These are phyloP conservation scores for Melampsora occidentalis DNA, from an alignment of 1,284 basidiomycete genomes.

Conservation along the genomic window DNA sequence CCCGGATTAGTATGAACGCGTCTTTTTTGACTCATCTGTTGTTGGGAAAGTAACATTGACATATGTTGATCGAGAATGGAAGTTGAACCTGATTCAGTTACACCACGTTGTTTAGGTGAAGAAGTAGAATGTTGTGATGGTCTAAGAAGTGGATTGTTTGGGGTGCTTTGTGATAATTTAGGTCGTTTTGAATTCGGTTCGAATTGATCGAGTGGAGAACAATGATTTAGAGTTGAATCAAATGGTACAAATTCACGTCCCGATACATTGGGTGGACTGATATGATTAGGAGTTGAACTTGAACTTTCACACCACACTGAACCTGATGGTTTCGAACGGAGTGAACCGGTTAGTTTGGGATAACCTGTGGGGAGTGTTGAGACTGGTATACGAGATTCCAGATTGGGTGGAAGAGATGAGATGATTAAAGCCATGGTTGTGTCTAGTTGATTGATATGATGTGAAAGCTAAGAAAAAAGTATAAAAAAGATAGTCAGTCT, in stretches of 20 bases:
- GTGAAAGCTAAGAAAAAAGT: slow-evolving; percentile 23
- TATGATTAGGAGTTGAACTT: slow-evolving; percentile 4
- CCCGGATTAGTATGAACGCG: too few relatives aligned
- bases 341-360: slow-evolving; percentile 29
- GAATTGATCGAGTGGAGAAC: not conserved
- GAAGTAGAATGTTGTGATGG: too few relatives aligned
- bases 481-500: not conserved
- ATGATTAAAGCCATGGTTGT: slow-evolving; percentile 33
- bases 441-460: slow-evolving; percentile 42
- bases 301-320: slow-evolving; percentile 32
- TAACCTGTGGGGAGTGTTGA: slow-evolving; percentile 33
- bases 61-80: too few relatives aligned
- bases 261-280: slow-evolving; percentile 17
- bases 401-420: slow-evolving; percentile 26
- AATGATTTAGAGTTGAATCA: not conserved
- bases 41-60: too few relatives aligned
- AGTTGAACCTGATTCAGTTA: too few relatives aligned
- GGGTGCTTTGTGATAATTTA: not conserved
- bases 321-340: slow-evolving; percentile 36
- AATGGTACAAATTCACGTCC: slow-evolving; percentile 27
- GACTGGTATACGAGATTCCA: slow-evolving; percentile 14
- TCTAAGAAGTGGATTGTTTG: not conserved
- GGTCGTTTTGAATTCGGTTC: slow-evolving; percentile 18
- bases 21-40: too few relatives aligned
- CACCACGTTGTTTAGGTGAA: too few relatives aligned